Conservation (phyloP, 2,329 filamentous ascomycete genomes). For the Pseudopyrenochaeta lycopersici region DNA sequence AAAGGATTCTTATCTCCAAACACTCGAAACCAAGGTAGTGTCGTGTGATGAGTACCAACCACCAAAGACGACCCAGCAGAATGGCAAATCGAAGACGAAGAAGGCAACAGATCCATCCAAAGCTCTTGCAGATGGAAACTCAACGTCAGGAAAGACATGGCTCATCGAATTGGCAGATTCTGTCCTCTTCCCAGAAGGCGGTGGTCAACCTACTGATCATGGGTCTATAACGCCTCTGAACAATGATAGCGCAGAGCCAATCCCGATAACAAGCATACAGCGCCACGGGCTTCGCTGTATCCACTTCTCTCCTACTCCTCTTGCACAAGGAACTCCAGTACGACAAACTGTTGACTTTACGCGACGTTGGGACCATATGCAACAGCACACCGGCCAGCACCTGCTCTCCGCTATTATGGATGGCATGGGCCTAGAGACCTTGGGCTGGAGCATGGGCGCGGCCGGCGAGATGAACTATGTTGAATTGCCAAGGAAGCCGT, state of each 20-base stretch:
- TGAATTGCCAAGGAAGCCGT: slow-evolving; percentile 41
- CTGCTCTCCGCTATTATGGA: slow-evolving; percentile 47
- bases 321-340: slow-evolving; percentile 72
- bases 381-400: slow-evolving; percentile 48
- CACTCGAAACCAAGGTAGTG: slow-evolving; percentile 41
- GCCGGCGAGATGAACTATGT: slow-evolving; percentile 47
- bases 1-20: slow-evolving; percentile 42
- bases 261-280: slow-evolving; percentile 41
- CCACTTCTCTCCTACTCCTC: slow-evolving; percentile 85
- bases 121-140: slow-evolving; percentile 10
- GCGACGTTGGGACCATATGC: slow-evolving; percentile 46
- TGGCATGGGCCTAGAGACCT: slow-evolving; percentile 35
- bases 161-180: slow-evolving; percentile 45
- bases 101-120: slow-evolving; percentile 37
- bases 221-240: slow-evolving; percentile 36
- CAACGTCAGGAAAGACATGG: slow-evolving; percentile 27
- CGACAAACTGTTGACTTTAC: slow-evolving; percentile 39
- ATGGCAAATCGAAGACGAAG: slow-evolving; percentile 36
- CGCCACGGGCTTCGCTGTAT: slow-evolving; percentile 67
- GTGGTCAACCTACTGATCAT: slow-evolving; percentile 44
- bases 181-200: slow-evolving; percentile 45
- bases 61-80: slow-evolving; percentile 23
- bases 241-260: slow-evolving; percentile 18
- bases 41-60: slow-evolving; percentile 40
- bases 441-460: slow-evolving; percentile 44